Evolutionary conservation across 1,139 yeast genomes (phyloP), one percentile per base, ranked within the genome.

Genomic region (Scheffersomyces titani): DNA sequence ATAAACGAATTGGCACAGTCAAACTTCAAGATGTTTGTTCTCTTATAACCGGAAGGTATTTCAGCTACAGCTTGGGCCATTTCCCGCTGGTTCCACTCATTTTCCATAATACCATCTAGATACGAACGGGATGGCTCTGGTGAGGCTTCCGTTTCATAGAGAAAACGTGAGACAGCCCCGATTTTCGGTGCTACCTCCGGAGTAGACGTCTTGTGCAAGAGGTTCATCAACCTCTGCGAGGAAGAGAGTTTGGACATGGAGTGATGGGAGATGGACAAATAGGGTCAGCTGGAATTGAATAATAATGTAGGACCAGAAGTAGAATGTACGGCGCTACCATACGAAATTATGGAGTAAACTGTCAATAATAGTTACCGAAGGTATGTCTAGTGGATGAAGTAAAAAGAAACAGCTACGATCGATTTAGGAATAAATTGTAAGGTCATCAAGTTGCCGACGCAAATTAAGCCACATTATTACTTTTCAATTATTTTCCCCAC

Each of bases 1-100:
- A 82, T 63, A 47, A 70, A 70, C n/a, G 81, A 75, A 59, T 75
- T 75, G 19, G 70, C 70, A 53, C 82, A 74, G 9, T 63, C 62
- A 55, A 81, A 75, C 52, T 65, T 63, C 46, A 84, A 69, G 2
- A 83, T 64, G 55, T 71, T 75, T 20, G 49, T 19, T 19, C n/a
- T 46, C n/a, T 46, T 46, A 20, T 7, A 22, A 3, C 19, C 22
- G 13, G 78, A 65, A 1, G 69, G 68, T 7, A 73, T 59, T 47
- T 70, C 76, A 2, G 55, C 55, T 5, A 67, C 54, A 0, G 79
- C 81, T 16, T 57, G 58, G 3, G 49, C 57, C 51, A 70, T 55
- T 1, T 77, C 78, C 48, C 62, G 66, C 56, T 73, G 76, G 47
- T 63, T 63, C 78, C 79, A 76, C 50, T 68, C 71, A 52, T 73